These are phyloP conservation scores for Fomitopsis serialis DNA, from an alignment of 768 basidiomycete species.

Conservation along the genomic window DNA sequence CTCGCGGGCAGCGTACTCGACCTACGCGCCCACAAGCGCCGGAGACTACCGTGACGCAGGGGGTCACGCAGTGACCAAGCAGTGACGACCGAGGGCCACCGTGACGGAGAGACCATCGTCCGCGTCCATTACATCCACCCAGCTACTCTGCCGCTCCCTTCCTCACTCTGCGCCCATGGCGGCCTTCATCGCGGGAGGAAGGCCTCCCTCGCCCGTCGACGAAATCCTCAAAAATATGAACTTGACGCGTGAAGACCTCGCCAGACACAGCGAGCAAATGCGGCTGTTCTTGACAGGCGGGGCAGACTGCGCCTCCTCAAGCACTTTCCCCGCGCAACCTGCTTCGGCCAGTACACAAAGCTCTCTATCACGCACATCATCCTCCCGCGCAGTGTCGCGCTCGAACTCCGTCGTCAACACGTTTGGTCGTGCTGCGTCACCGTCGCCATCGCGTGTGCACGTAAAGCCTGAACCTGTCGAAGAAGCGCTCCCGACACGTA, in stretches of 20 bases:
- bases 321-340: conserved; percentile 36
- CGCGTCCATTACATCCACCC: neutral
- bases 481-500: conserved; percentile 38
- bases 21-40: neutral
- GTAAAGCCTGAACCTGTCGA: conserved; percentile 62
- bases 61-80: neutral
- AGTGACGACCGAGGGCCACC: neutral
- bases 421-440: conserved; percentile 30
- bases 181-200: conserved; percentile 1
- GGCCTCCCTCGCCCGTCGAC: conserved; percentile 47
- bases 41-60: neutral
- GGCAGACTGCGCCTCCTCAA: conserved; percentile 24
- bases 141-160: neutral
- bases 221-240: conserved; percentile 67
- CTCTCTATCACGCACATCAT: conserved; percentile 3
- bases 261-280: conserved; percentile 73
- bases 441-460: conserved; percentile 47
- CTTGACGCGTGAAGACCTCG: conserved; percentile 71
- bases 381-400: conserved; percentile 27
- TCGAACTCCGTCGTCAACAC: conserved; percentile 45
- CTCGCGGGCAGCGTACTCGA: neutral
- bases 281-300: conserved; percentile 67
- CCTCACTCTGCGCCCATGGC: conserved; percentile 9
- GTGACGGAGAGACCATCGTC: neutral
- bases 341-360: conserved; percentile 31